Conservation (phyloP, 1,284 basidiomycete genomes). For the Ceratobasidium theobromae region DNA sequence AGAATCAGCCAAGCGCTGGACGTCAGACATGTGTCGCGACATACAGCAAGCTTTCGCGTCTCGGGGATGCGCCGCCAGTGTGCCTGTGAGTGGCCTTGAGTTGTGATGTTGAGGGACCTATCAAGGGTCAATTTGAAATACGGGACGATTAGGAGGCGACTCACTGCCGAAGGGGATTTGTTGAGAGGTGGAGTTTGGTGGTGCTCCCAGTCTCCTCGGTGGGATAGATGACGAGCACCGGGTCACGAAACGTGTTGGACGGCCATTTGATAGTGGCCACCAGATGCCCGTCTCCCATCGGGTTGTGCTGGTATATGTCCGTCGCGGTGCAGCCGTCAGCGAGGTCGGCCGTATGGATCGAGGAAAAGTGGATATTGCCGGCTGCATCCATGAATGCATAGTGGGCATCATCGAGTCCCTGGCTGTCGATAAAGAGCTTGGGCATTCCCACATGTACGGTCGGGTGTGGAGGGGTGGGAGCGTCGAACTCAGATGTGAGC, state of each 20-base stretch:
- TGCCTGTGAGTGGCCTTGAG: conserved; percentile 12
- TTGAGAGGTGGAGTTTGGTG: conserved; percentile 21
- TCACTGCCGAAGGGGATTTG: conserved; percentile 11
- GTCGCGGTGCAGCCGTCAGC: conserved; percentile 15
- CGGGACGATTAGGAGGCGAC: not conserved
- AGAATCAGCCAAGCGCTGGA: not conserved
- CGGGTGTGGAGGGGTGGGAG: not conserved
- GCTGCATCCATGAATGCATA: conserved; percentile 28
- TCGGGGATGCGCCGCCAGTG: conserved; percentile 26
- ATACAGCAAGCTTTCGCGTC: conserved; percentile 15
- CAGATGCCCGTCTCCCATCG: not conserved
- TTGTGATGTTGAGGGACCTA: conserved; percentile 17
- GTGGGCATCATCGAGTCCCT: conserved; percentile 5
- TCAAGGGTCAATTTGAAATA: not conserved
- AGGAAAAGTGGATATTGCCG: conserved; percentile 11
- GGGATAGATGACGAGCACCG: conserved; percentile 11
- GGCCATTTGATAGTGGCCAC: conserved; percentile 30
- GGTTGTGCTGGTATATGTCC: conserved; percentile 25
- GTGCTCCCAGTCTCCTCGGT: not conserved
- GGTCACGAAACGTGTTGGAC: conserved; percentile 23
- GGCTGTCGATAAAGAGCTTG: conserved; percentile 30
- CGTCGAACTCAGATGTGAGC: not conserved
- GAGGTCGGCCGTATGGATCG: not conserved
- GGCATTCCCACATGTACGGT: conserved; percentile 25
- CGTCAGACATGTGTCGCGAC: not conserved